These are phyloP conservation scores for Magnusiomyces ingens DNA, from an alignment of 1,139 yeast species.

Conservation along the genomic window DNA sequence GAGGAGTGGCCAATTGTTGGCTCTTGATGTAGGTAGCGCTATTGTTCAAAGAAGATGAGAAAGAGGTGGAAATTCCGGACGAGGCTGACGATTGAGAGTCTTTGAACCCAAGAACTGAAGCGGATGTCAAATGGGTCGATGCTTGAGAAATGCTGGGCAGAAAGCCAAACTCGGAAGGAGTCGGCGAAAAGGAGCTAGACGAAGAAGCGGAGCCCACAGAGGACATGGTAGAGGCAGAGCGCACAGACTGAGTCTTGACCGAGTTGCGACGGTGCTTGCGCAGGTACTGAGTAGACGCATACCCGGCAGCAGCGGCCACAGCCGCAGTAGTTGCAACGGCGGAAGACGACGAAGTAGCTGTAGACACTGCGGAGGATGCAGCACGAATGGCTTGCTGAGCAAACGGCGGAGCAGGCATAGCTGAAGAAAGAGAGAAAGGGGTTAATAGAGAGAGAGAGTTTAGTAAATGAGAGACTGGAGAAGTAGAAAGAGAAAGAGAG, in stretches of 20 bases:
- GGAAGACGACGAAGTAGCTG: neutral
- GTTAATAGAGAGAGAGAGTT: neutral
- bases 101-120: constrained; percentile 1
- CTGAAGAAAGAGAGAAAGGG: neutral
- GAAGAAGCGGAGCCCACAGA: constrained; percentile 17
- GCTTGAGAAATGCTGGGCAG: neutral
- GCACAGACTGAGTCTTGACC: constrained; percentile 12
- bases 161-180: constrained; percentile 1
- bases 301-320: neutral
- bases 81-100: neutral
- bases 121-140: neutral
- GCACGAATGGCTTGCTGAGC: constrained; percentile 20
- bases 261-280: neutral
- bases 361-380: constrained; percentile 9
- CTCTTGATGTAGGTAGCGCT: constrained; percentile 1
- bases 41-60: neutral
- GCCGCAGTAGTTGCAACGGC: neutral
- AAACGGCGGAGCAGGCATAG: constrained; percentile 25
- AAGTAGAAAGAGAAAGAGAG: neutral
- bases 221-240: constrained; percentile 17
- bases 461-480: neutral
- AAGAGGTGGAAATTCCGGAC: neutral
- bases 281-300: too few relatives aligned
- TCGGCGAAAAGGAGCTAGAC: neutral
- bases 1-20: constrained; percentile 6